Base-by-base conservation (phyloP, 768 basidiomycete species). In the Rhodotorula kratochvilovae region DNA sequence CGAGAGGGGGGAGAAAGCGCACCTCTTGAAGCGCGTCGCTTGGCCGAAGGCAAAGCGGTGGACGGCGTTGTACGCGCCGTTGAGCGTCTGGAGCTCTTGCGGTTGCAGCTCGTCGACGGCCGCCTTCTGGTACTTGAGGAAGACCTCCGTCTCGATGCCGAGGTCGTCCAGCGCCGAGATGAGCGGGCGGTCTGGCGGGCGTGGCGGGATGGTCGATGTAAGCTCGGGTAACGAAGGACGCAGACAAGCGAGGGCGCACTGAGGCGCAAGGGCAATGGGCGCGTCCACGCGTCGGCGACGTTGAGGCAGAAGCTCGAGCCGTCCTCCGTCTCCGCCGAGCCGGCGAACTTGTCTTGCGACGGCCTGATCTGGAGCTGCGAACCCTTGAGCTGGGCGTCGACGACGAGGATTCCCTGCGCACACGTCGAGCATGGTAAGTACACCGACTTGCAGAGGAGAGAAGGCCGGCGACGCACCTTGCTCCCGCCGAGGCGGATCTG, bases 81-180 rank as follows among this genome's bases (percentile, higher is more conserved):
- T 75, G 43, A 61, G 6, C 87, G 80, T 5, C 84, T 85, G 66
- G 87, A 85, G 62, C 86, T 82, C 7, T 88, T 86, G 48, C 84
- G 87, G 31, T 31, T 83, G 82, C 42, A 87, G 84, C 2, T 84
- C 81, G 0, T 84, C 83, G 5, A 90, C 84, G 1, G 87, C 86
- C 0, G 77, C 67, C n/a, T 85, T 81, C 75, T 92, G 91, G 5
- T 92, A 84, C 13, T 81, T 78, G 48, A 87, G 61, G 77, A 94
- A 89, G 12, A 81, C 83, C 0, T 86, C 81, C 69, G 80, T 82
- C 15, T 81, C 80, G n/a, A 91, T 87, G 0, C 87, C 88, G 19
- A 88, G 83, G 68, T 89, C 88, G 78, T 93, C 90, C 13, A 93
- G 63, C 17, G 63, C 71, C 12, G 46, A 53, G 53, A 72, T 61